Base-by-base conservation (phyloP, 805 yeast species). In the Ogataea paraovalis region DNA sequence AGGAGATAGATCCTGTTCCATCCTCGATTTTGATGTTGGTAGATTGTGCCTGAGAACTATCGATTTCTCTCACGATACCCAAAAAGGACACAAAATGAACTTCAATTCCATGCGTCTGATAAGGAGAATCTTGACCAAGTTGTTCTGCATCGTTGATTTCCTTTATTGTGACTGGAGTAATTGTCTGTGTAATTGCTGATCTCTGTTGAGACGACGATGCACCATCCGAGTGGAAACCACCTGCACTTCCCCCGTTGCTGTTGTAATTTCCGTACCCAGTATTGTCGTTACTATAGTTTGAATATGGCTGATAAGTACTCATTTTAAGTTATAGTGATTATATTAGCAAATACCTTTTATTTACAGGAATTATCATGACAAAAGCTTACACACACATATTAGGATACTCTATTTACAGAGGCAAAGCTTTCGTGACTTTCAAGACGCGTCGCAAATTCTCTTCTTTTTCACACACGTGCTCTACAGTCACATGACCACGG, bases 161-260 rank as follows among this genome's bases (percentile, higher is more conserved):
- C 59, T 84, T 85, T 56, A 86, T 80, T 1, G 95, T 85, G 12
- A 85, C 89, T 2, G 95, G 91, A 1, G 75, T 76, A 20, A 79
- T 58, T 10, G 56, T 62, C 61, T 58, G 70, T 57, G 50, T 67
- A 48, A 52, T 62, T 63, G 54, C 51, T 30, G 46, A 66, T 44
- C 56, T 54, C 45, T 42, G 53, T 23, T 61, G 65, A 2, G 65
- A 57, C 2, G 57, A 49, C 12, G 48, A 19, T 10, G 49, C 40
- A 1, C 50, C 53, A 14, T 50, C 59, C 4, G 58, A 52, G 48
- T 66, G 36, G 64, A 69, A 58, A 3, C 73, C 70, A 5, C 68
- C 67, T 13, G 55, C 61, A 23, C 54, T 49, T 25, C 52, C 52
- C 8, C 50, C 54, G n/a, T 40, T 32, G 14, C 40, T 44, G 43